phyloP scores from a whole-genome alignment of 2,329 filamentous ascomycete species.

The Aspergillus sp. region DNA sequence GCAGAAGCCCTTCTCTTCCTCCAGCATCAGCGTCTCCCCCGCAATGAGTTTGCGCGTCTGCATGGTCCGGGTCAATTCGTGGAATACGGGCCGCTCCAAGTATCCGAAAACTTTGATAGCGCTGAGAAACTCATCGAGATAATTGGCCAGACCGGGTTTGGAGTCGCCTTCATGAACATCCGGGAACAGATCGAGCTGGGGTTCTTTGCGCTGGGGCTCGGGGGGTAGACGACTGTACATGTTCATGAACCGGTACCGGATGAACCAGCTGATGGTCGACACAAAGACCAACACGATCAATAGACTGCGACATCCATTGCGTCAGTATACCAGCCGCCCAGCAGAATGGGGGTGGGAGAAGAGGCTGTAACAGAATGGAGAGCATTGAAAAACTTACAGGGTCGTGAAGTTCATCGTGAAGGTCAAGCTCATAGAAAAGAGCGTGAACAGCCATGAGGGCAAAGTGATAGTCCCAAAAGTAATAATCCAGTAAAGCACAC shows the following conservation, averaged over 20 bases:
- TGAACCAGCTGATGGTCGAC: constrained; percentile 85
- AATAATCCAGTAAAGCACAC: constrained; percentile 65
- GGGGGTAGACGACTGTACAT: constrained; percentile 92
- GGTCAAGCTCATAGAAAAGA: constrained; percentile 87
- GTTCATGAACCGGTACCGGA: constrained; percentile 90
- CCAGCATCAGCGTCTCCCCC: constrained; percentile 86
- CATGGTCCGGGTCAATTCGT: constrained; percentile 95
- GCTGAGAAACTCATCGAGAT: constrained; percentile 93
- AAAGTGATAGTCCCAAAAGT: constrained; percentile 81
- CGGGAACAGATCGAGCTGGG: constrained; percentile 88
- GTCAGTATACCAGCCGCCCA: constrained; percentile 1
- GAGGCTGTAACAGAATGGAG: too few species aligned
- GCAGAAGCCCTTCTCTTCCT: constrained; percentile 97
- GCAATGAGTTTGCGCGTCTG: constrained; percentile 94
- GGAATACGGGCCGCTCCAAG: constrained; percentile 89
- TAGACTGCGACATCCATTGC: constrained; percentile 28
- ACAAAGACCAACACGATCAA: constrained; percentile 68
- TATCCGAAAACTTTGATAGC: constrained; percentile 99
- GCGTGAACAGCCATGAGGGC: constrained; percentile 77
- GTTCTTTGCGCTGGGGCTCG: constrained; percentile 91
- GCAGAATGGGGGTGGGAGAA: too few species aligned
- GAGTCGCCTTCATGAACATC: constrained; percentile 82
- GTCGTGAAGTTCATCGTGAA: constrained; percentile 99
- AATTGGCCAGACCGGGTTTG: constrained; percentile 89
- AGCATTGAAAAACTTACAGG: constrained; percentile 47